These are phyloP conservation scores for Salvia sclarea DNA, from an alignment of 305 asterid genomes.

Conservation along the genomic window DNA sequence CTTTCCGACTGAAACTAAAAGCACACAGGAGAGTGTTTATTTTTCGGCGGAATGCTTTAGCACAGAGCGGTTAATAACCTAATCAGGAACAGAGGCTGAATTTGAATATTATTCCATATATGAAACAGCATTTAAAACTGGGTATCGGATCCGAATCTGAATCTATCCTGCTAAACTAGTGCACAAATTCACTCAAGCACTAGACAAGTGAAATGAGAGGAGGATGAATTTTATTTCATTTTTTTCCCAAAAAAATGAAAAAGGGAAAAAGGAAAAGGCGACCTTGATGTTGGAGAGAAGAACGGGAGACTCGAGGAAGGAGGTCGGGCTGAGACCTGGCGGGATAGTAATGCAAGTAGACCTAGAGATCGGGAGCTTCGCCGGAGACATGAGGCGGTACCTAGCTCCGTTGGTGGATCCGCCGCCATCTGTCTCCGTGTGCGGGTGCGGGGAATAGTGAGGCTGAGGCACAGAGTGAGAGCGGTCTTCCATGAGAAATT, in stretches of 20 bases:
- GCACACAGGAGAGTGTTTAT: background rate
- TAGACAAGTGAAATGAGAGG: background rate
- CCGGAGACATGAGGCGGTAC: conserved; percentile 92
- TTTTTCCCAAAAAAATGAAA: background rate
- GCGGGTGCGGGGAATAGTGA: conserved; percentile 22
- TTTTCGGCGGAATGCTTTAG: conserved; percentile 2
- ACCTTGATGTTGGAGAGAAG: conserved; percentile 94
- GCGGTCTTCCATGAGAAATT: conserved; percentile 48
- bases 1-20: conserved; percentile 14
- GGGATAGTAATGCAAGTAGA: conserved; percentile 80
- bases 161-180: conserved; percentile 26
- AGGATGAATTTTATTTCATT: too few species aligned
- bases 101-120: background rate
- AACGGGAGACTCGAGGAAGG: conserved; percentile 95
- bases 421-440: conserved; percentile 32
- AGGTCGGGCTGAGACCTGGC: conserved; percentile 94
- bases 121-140: conserved; percentile 13
- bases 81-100: conserved; percentile 10
- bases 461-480: conserved; percentile 47
- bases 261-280: conserved; percentile 18
- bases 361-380: conserved; percentile 98
- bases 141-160: conserved; percentile 53
- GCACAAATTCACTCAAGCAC: conserved; percentile 21
- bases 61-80: background rate
- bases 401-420: conserved; percentile 70